A percentile compares a stretch with the other conserved stretches of the same genome.
Evolutionary conservation across 345 rosid genomes (phyloP).

Genomic region (Pseudoturritis turrita): DNA sequence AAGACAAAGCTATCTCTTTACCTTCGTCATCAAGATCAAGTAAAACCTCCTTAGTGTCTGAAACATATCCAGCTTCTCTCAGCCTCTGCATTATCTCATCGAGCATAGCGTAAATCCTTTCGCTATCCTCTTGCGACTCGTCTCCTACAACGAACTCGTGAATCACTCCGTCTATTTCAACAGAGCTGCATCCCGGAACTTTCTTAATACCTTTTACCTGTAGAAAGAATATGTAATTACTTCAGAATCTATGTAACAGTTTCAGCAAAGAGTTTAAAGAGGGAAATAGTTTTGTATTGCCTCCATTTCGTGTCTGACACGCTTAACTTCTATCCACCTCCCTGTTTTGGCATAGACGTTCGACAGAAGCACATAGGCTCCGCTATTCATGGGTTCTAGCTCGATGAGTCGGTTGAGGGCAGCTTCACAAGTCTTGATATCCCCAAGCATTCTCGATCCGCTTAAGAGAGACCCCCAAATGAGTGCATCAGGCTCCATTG

Average conservation of each 20-base stretch:
- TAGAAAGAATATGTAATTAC: neutral
- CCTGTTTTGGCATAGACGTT: constrained; percentile 43
- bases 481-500: constrained; percentile 45
- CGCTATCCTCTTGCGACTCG: constrained; percentile 36
- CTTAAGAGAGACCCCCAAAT: constrained; percentile 52
- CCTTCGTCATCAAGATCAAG: constrained; percentile 43
- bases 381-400: constrained; percentile 38
- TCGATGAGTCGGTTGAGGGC: constrained; percentile 35
- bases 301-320: constrained; percentile 39
- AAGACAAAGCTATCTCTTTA: constrained; percentile 22
- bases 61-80: constrained; percentile 43
- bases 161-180: constrained; percentile 41
- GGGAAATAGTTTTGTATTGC: neutral
- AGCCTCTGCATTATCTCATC: constrained; percentile 43
- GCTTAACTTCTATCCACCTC: constrained; percentile 43
- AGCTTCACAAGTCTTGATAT: constrained; percentile 37
- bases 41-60: constrained; percentile 44
- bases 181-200: constrained; percentile 49
- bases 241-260: neutral
- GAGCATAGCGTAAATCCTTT: constrained; percentile 34
- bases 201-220: constrained; percentile 37
- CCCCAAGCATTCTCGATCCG: constrained; percentile 43
- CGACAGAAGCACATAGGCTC: constrained; percentile 43
- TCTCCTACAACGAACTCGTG: constrained; percentile 52
- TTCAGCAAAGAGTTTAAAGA: neutral